Base-by-base conservation (phyloP, 805 yeast genomes). In the Wickerhamomyces alni region DNA sequence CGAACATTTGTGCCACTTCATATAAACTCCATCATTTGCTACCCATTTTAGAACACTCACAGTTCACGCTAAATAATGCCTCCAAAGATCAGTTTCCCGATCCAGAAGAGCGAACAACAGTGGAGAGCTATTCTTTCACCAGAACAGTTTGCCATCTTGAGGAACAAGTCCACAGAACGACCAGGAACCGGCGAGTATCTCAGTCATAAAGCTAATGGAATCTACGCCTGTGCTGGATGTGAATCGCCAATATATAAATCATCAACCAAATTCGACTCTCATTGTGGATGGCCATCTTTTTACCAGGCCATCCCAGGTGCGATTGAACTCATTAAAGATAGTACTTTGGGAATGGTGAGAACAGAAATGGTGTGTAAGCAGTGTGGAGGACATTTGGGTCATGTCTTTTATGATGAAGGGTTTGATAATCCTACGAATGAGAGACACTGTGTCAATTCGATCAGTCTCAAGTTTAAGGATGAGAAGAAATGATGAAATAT, bases 201-300 rank as follows among this genome's bases (percentile, higher is more conserved):
- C 26, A 59, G 67, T 17, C 71, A 75, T 38, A 63, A 68, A 29
- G 58, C 63, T 5, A 49, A 48, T 2, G 98, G 97, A 1, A 65
- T 75, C 2, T 93, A 88, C 61, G 65, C 66, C 34, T 93, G 99
- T 65, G 96, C 84, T 0, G 98, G 82, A 6, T 93, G 99, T 62
- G 71, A 70, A 37, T 66, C 74, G 33, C 95, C 96, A 11, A 64
- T 93, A 24, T 93, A 93, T 61, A 72, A 73, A 44, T 80, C 95
- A 22, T 66, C 72, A 25, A 74, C 96, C 4, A 91, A 93, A 61
- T 93, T 93, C 53, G 80, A 82, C 42, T 77, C 95, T 11, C 87
- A 87, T 39, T 93, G 99, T 61, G 99, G 99, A 3, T 93, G 99
- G 99, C 99, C 99, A 1, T 89, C 96, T 0, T 93, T 93, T 61